Conservation (phyloP, 768 basidiomycete species). For the Asterophora lycoperdoides region DNA sequence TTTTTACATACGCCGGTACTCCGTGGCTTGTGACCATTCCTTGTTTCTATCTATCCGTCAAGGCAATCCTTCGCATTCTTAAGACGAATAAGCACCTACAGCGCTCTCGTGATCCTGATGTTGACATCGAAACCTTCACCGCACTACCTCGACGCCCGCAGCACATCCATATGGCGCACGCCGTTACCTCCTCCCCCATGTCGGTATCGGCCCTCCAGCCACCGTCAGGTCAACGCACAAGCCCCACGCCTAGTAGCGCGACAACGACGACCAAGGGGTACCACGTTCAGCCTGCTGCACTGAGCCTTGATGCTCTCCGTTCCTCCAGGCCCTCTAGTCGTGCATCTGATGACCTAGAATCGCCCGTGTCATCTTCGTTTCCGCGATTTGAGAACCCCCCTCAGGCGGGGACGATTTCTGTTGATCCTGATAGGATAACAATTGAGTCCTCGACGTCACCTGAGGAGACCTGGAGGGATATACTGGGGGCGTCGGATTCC, state of each 20-base stretch:
- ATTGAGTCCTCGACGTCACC: not conserved
- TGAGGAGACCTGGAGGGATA: slow-evolving; percentile 14
- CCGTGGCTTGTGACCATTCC: slow-evolving; percentile 51
- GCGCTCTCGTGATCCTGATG: slow-evolving; percentile 31
- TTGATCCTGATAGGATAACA: slow-evolving; percentile 11
- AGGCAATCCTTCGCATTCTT: slow-evolving; percentile 33
- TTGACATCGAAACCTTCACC: slow-evolving; percentile 15
- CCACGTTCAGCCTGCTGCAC: slow-evolving; percentile 15
- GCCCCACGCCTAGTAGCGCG: slow-evolving; percentile 17
- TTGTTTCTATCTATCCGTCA: slow-evolving; percentile 44
- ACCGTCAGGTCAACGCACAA: slow-evolving; percentile 21
- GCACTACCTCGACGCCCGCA: slow-evolving; percentile 15
- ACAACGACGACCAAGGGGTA: slow-evolving; percentile 17
- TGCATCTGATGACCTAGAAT: slow-evolving; percentile 16
- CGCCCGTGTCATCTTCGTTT: slow-evolving; percentile 29
- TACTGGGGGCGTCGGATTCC: slow-evolving; percentile 2
- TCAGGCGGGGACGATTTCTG: slow-evolving; percentile 4
- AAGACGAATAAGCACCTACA: slow-evolving; percentile 35
- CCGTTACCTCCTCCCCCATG: slow-evolving; percentile 4
- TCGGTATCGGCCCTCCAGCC: slow-evolving; percentile 6
- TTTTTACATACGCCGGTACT: slow-evolving; percentile 59
- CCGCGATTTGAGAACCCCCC: slow-evolving; percentile 30
- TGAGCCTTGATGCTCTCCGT: slow-evolving; percentile 7
- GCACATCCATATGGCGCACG: slow-evolving; percentile 8
- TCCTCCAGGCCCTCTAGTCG: slow-evolving; percentile 10